Evolutionary conservation across 768 basidiomycete genomes (phyloP), one percentile per base, ranked within the genome.

Genomic region (Tephrocybe sp.): DNA sequence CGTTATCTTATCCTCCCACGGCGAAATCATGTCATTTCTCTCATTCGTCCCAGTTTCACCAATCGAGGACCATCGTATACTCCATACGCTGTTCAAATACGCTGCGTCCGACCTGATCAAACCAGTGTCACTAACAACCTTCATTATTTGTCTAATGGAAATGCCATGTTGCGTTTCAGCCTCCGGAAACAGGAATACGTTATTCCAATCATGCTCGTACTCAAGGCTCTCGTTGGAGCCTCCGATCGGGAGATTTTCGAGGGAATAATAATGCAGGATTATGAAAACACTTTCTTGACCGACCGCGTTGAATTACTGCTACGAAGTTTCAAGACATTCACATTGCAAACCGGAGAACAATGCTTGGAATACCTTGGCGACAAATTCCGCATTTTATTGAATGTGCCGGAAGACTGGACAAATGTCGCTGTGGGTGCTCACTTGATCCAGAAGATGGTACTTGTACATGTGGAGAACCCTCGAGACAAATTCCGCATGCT

Each of bases 181-280:
- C 97, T 92, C 92, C 75, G 96, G 47, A 99, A 98, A 69, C 90
- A 96, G 65, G 97, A 99, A 79, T 99, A 95, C 65, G 90, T 96
- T 49, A 91, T 99, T 36, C 97, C 97, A 5, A 89, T 98, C 68
- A 94, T 98, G 85, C 81, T 99, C 39, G 78, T 98, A 60, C 79
- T 99, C 58, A 98, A 98, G 65, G 95, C 94, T 22, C 80, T 98
- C 30, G 83, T 93, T 4, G 80, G 85, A 49, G 89, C 94, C 11
- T 91, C 89, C 10, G 97, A 99, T 73, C 88, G 86, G 66, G 97
- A 98, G 66, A 91, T 99, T 41, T 98, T 98, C 64, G 91, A 97
- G 67, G 90, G 92, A 17, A 78, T 99, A 62, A 86, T 96, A 63
- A 97, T 98, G 87, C 86, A 92, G 61, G 97, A 98, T 65, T 93